A percentile compares a stretch with the other conserved stretches of the same genome.
These are phyloP conservation scores for Fomitopsis betulina DNA, from an alignment of 1,284 basidiomycete genomes.

Conservation along the genomic window DNA sequence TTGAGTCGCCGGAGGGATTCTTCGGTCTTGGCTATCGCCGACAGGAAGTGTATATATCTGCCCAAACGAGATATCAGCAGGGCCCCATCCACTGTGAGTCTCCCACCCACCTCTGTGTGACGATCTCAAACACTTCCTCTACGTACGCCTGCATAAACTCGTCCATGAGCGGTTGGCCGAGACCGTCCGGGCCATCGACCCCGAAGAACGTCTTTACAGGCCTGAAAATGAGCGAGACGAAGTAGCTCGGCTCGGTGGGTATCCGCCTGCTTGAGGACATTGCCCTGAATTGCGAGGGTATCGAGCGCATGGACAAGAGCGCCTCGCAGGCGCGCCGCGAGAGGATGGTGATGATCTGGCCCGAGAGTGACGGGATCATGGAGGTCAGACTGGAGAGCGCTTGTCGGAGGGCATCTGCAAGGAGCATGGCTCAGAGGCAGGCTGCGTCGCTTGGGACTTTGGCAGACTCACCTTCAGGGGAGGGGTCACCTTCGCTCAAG, in stretches of 20 bases:
- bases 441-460: no score
- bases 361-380: conserved; percentile 50
- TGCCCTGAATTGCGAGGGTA: conserved; percentile 83
- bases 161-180: conserved; percentile 54
- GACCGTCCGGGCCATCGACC: conserved; percentile 47
- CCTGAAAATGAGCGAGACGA: conserved; percentile 76
- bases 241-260: conserved; percentile 79
- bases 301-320: conserved; percentile 81
- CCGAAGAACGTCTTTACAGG: conserved; percentile 81
- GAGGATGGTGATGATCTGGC: conserved; percentile 69
- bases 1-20: conserved; percentile 82
- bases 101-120: conserved; percentile 56
- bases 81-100: no score
- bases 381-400: conserved; percentile 44
- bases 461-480: conserved; percentile 46
- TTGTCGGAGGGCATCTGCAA: conserved; percentile 52
- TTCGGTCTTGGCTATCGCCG: conserved; percentile 86
- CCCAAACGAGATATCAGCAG: neutral
- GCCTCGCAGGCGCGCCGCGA: conserved; percentile 80
- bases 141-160: conserved; percentile 52
- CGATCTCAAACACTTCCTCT: conserved; percentile 67
- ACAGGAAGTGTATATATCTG: conserved; percentile 68
- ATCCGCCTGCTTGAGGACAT: conserved; percentile 65
- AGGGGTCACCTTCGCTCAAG: conserved; percentile 29
- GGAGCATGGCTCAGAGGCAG: neutral